Conservation (phyloP, 208 protist species). For the Trypanosoma brucei region DNA sequence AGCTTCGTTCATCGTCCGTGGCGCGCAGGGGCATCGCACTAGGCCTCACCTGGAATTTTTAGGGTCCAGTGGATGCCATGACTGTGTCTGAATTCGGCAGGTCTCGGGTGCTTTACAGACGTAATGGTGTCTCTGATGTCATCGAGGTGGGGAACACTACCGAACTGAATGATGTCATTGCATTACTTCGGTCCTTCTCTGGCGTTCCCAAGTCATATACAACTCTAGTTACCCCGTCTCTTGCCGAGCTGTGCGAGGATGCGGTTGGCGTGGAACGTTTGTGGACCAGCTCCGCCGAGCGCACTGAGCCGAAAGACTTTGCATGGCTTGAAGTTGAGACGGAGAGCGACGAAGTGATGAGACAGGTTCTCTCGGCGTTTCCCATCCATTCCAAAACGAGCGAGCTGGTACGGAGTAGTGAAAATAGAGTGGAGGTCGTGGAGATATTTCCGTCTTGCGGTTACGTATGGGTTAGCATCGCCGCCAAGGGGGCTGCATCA, state of each 20-base stretch:
- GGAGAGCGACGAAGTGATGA: slow-evolving; percentile 9
- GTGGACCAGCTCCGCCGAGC: background rate
- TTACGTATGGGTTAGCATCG: slow-evolving; percentile 22
- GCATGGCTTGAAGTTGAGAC: slow-evolving; percentile 27
- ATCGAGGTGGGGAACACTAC: slow-evolving; percentile 2
- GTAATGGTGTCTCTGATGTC: slow-evolving; percentile 9
- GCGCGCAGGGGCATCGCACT: no score
- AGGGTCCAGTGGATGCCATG: background rate
- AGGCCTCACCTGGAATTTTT: no score
- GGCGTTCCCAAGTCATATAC: slow-evolving; percentile 16
- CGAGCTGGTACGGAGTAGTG: slow-evolving; percentile 11
- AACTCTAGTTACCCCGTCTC: slow-evolving; percentile 13
- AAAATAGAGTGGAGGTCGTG: slow-evolving; percentile 7
- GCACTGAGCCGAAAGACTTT: slow-evolving; percentile 13
- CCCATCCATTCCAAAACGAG: slow-evolving; percentile 23
- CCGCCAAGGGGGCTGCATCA: slow-evolving; percentile 2
- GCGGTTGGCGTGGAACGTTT: background rate
- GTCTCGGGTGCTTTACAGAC: slow-evolving; percentile 11
- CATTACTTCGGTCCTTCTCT: slow-evolving; percentile 9
- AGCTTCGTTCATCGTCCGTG: no score
- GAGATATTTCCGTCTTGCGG: slow-evolving; percentile 34
- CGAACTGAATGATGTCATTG: slow-evolving; percentile 5
- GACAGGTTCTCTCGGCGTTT: slow-evolving; percentile 22
- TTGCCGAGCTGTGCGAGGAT: slow-evolving; percentile 24
- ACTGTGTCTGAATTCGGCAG: background rate